Conservation (phyloP, 2,329 filamentous ascomycete genomes). For the Sclerotiophoma versabilis region DNA sequence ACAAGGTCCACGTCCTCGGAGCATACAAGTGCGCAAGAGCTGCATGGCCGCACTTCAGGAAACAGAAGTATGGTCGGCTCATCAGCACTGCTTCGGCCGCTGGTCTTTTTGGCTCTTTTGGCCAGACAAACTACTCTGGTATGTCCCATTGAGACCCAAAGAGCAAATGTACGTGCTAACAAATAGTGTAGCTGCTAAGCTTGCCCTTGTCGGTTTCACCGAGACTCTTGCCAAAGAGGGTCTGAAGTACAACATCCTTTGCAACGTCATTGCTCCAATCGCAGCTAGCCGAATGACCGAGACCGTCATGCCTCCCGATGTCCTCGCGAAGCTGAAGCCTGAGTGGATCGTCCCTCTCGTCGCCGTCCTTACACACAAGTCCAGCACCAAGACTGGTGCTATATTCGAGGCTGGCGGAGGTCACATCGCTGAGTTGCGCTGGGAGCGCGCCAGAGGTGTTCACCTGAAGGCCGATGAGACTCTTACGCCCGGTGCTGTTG, state of each 20-base stretch:
- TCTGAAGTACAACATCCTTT: conserved; percentile 95
- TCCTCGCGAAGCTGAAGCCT: conserved; percentile 83
- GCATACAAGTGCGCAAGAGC: conserved; percentile 95
- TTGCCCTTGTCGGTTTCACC: conserved; percentile 94
- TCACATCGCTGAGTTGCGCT: conserved; percentile 89
- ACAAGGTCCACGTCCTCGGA: conserved; percentile 89
- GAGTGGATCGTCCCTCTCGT: conserved; percentile 96
- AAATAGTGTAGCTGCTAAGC: conserved; percentile 74
- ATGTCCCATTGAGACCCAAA: conserved; percentile 27
- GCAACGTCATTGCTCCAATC: conserved; percentile 94
- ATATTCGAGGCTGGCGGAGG: conserved; percentile 96
- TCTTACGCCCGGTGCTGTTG: conserved; percentile 85
- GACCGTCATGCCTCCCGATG: conserved; percentile 93
- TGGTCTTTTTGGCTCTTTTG: conserved; percentile 93
- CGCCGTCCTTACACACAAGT: conserved; percentile 84
- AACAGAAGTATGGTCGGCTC: conserved; percentile 96
- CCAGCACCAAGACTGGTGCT: conserved; percentile 83
- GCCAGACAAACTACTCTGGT: conserved; percentile 93
- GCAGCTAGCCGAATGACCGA: conserved; percentile 95
- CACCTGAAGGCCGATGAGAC: conserved; percentile 87
- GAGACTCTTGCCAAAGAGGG: conserved; percentile 98
- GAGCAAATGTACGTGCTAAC: conserved; percentile 29
- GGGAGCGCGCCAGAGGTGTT: conserved; percentile 90
- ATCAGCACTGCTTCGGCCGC: conserved; percentile 98
- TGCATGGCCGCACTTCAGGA: conserved; percentile 96